A percentile compares a stretch with the other conserved stretches of the same genome.
phyloP scores from a whole-genome alignment of 768 basidiomycete species.

The Boletus edulis region DNA sequence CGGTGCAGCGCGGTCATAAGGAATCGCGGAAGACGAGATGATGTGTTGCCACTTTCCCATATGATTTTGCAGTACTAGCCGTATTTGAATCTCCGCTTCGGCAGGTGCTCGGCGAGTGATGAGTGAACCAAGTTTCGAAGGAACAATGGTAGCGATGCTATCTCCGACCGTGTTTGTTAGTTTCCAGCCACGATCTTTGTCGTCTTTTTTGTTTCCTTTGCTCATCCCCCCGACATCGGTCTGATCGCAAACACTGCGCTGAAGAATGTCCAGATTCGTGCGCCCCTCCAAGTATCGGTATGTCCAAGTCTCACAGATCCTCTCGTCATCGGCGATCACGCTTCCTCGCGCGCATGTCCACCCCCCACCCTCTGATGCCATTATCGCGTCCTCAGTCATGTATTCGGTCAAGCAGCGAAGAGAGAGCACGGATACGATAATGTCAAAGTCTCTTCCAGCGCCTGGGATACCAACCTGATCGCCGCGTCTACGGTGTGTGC shows the following conservation, averaged over 20 bases:
- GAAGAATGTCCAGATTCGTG: constrained; percentile 79
- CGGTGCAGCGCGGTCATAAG: constrained; percentile 61
- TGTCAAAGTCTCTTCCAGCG: constrained; percentile 81
- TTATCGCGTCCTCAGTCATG: constrained; percentile 57
- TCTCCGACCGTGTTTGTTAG: no score
- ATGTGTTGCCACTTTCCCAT: no score
- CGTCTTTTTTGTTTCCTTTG: no score
- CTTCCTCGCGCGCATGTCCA: background rate
- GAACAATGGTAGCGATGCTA: no score
- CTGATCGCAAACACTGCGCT: background rate
- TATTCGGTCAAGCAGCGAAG: constrained; percentile 86
- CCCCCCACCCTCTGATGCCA: background rate
- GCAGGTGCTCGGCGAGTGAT: no score
- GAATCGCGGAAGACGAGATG: background rate
- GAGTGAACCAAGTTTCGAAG: no score
- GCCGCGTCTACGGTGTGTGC: constrained; percentile 69
- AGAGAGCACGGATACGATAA: constrained; percentile 82
- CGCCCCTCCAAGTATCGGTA: constrained; percentile 85
- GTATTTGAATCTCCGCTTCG: no score
- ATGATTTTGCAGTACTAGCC: no score
- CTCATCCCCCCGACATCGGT: background rate
- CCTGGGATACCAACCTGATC: constrained; percentile 96
- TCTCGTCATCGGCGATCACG: background rate
- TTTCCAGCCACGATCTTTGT: no score
- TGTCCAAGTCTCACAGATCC: constrained; percentile 25